phyloP scores from a whole-genome alignment of 176 grass and related monocot species.

The Musa itinerans region DNA sequence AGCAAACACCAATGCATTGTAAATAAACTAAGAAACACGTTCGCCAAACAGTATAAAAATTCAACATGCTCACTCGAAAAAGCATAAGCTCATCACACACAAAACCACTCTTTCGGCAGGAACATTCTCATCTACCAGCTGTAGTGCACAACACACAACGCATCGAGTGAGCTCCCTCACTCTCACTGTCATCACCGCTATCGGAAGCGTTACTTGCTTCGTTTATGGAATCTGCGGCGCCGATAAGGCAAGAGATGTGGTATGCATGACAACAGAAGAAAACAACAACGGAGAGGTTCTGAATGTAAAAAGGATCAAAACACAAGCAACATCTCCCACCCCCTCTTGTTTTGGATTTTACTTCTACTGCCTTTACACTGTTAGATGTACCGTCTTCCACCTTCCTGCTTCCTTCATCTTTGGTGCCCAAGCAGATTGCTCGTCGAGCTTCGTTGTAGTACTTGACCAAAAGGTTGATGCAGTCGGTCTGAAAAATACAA shows the following conservation, averaged over 20 bases:
- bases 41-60: no score
- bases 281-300: constrained; percentile 59
- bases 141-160: constrained; percentile 95
- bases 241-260: constrained; percentile 67
- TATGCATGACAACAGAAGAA: constrained; percentile 96
- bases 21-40: no score
- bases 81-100: no score
- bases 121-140: constrained; percentile 16
- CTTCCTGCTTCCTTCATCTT: no score
- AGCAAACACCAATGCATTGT: no score
- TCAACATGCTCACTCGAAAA: no score
- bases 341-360: constrained; percentile 82
- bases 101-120: no score
- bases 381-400: constrained; percentile 37
- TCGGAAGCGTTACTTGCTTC: constrained; percentile 27
- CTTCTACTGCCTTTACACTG: constrained; percentile 23
- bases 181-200: constrained; percentile 33
- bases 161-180: constrained; percentile 40
- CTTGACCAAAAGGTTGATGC: constrained; percentile 87
- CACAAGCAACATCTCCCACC: constrained; percentile 80
- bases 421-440: constrained; percentile 62
- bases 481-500: constrained; percentile 42
- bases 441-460: constrained; percentile 77
- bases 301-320: constrained; percentile 70
- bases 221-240: constrained; percentile 54